These are phyloP conservation scores for Elongisporangium anandrum DNA, from an alignment of 352 stramenopile species.

Conservation along the genomic window DNA sequence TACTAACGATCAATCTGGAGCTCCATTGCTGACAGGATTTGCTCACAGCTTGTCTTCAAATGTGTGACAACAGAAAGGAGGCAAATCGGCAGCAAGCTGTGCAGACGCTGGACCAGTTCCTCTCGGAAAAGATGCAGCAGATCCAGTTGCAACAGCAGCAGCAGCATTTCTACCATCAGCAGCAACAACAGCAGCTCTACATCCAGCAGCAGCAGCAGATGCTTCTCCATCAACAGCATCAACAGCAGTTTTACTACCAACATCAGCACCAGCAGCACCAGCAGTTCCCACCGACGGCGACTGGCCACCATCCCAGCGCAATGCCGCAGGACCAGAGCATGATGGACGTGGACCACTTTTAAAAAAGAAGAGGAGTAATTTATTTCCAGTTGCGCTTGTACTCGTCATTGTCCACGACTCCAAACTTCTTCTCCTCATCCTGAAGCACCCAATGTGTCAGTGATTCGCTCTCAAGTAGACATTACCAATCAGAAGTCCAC, in stretches of 20 bases:
- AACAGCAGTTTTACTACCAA: conserved; percentile 9
- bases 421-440: conserved; percentile 57
- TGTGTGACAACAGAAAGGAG: conserved; percentile 20
- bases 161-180: conserved; percentile 28
- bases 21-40: background rate
- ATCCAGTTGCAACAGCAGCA: conserved; percentile 22
- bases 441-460: conserved; percentile 3
- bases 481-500: conserved; percentile 3
- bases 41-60: too few relatives aligned
- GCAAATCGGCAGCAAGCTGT: conserved; percentile 51
- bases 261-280: conserved; percentile 15
- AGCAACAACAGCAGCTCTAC: conserved; percentile 34
- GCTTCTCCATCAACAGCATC: conserved; percentile 7
- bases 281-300: conserved; percentile 6
- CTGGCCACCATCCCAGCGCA: conserved; percentile 5
- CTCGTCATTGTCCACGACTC: conserved; percentile 55
- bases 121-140: conserved; percentile 63
- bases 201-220: conserved; percentile 25
- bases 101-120: conserved; percentile 45
- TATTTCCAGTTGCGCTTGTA: conserved; percentile 86
- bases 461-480: too few relatives aligned
- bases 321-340: conserved; percentile 38
- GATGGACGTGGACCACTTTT: conserved; percentile 56
- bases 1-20: conserved; percentile 16
- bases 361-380: conserved; percentile 20